phyloP scores from a whole-genome alignment of 164 flowering plant species.

The Vitis labrusca region DNA sequence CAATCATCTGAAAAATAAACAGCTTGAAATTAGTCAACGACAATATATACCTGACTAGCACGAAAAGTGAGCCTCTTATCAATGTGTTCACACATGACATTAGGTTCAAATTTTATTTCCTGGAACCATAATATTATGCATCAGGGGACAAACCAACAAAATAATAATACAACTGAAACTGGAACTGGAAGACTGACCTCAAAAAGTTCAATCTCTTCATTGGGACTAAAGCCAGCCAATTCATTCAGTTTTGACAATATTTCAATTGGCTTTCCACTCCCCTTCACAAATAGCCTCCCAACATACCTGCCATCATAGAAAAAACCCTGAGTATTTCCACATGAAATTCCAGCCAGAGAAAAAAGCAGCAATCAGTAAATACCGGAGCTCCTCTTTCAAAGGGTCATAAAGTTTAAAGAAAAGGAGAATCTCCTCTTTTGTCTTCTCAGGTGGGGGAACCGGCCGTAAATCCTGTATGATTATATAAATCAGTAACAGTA shows the following conservation, averaged over 20 bases:
- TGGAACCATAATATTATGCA: conserved; percentile 13
- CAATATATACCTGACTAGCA: conserved; percentile 54
- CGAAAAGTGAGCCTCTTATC: conserved; percentile 56
- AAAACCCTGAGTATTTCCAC: background rate
- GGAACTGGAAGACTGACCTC: conserved; percentile 42
- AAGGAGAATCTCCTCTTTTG: conserved; percentile 73
- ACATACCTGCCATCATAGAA: conserved; percentile 41
- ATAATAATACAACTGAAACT: background rate
- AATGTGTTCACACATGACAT: conserved; percentile 72
- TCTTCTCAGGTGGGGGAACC: conserved; percentile 67
- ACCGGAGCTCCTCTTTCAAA: conserved; percentile 70
- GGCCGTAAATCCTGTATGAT: conserved; percentile 61
- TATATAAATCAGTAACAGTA: background rate
- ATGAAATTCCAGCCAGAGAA: background rate
- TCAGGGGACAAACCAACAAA: no score
- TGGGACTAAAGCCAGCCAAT: conserved; percentile 56
- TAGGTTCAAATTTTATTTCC: conserved; percentile 82
- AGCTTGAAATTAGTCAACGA: no score
- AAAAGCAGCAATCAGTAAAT: conserved; percentile 4
- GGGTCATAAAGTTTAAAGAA: conserved; percentile 86
- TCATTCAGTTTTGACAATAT: conserved; percentile 51
- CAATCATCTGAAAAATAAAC: no score
- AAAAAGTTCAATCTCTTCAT: conserved; percentile 67
- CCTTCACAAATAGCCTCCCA: conserved; percentile 69
- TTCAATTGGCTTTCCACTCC: conserved; percentile 55